Percentiles rank a stretch among this genome's conserved stretches.
These are phyloP conservation scores for Lepidium sativum DNA, from an alignment of 345 rosid genomes.

Conservation along the genomic window DNA sequence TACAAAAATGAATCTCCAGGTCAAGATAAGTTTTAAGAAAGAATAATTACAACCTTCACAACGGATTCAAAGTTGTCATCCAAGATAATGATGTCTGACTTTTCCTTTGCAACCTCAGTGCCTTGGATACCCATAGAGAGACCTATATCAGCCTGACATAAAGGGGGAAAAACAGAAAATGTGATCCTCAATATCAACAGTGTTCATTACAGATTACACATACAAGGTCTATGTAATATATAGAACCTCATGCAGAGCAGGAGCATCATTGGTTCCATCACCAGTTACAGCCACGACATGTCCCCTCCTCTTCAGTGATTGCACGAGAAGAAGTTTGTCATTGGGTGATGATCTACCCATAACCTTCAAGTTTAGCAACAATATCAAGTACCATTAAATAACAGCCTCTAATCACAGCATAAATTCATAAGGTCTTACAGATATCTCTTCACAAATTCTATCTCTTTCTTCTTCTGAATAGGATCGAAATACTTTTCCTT, in stretches of 20 bases:
- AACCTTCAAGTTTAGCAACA: conserved; percentile 39
- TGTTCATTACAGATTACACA: not conserved
- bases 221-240: not conserved
- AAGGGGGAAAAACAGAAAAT: not conserved
- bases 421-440: conserved; percentile 36
- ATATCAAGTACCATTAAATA: not conserved
- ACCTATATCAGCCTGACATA: conserved; percentile 89
- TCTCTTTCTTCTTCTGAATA: conserved; percentile 65
- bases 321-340: conserved; percentile 85
- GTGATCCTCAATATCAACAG: not conserved
- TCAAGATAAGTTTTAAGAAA: not conserved
- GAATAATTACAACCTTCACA: conserved; percentile 52
- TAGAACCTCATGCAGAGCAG: conserved; percentile 80
- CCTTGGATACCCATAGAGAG: conserved; percentile 99
- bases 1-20: not conserved
- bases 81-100: conserved; percentile 90
- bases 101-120: conserved; percentile 98
- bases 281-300: conserved; percentile 92
- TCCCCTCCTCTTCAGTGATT: conserved; percentile 64
- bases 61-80: conserved; percentile 93
- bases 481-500: conserved; percentile 75
- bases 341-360: conserved; percentile 92
- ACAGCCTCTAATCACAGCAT: conserved; percentile 5
- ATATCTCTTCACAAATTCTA: conserved; percentile 63
- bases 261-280: conserved; percentile 94